Evolutionary conservation across 768 basidiomycete species (phyloP).

Genomic region (Phanerochaete sordida): DNA sequence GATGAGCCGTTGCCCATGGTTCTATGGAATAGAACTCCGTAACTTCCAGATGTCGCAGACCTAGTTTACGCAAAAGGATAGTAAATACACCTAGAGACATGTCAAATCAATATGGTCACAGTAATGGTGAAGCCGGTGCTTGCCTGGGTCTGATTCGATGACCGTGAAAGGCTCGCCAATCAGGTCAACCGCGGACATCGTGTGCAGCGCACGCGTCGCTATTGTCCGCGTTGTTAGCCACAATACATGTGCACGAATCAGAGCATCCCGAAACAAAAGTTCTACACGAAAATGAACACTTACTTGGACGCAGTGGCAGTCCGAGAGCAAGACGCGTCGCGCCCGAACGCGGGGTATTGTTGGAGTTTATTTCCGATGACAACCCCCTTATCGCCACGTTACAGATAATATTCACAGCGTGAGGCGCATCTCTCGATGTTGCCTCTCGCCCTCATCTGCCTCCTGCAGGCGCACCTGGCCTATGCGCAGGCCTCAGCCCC

Average conservation of each 20-base stretch:
- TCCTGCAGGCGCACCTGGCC: conserved; percentile 16
- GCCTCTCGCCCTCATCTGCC: conserved; percentile 15
- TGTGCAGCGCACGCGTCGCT: neutral
- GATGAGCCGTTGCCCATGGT: conserved; percentile 59
- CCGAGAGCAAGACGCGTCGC: too few relatives aligned
- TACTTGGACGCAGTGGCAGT: too few relatives aligned
- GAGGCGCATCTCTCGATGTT: conserved; percentile 10
- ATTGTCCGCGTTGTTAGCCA: too few relatives aligned
- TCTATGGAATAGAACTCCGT: conserved; percentile 62
- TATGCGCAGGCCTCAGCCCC: conserved; percentile 12
- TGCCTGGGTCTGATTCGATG: conserved; percentile 45
- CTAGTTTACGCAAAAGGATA: conserved; percentile 49
- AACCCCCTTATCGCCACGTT: too few relatives aligned
- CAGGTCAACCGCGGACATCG: conserved; percentile 33
- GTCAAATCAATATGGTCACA: neutral
- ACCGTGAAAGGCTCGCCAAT: conserved; percentile 64
- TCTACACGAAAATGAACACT: too few relatives aligned
- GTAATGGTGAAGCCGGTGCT: neutral
- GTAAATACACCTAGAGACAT: conserved; percentile 50
- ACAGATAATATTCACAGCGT: too few relatives aligned
- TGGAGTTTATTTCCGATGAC: too few relatives aligned
- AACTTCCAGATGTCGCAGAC: conserved; percentile 48
- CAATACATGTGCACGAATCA: too few relatives aligned
- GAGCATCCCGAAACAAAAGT: too few relatives aligned
- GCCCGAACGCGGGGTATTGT: too few relatives aligned